Conservation (phyloP, 495 filamentous ascomycete genomes). For the Penicillium lagena region DNA sequence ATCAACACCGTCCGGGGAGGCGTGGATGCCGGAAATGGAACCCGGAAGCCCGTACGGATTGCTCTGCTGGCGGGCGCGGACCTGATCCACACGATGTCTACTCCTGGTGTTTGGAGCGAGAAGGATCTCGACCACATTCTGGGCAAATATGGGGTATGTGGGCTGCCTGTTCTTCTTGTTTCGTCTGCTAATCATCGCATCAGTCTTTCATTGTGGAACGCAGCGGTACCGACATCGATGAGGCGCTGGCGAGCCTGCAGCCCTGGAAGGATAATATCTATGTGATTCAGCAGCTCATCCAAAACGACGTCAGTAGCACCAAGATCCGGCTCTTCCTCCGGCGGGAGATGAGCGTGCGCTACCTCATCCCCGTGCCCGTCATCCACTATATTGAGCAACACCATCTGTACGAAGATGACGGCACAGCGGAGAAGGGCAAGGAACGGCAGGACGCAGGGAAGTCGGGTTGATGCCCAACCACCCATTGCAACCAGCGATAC, state of each 20-base stretch:
- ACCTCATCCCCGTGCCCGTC: slow-evolving; percentile 57
- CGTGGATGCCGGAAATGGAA: slow-evolving; percentile 58
- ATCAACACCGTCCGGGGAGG: slow-evolving; percentile 75
- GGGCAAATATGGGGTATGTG: slow-evolving; percentile 63
- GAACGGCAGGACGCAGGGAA: slow-evolving; percentile 13
- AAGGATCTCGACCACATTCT: slow-evolving; percentile 83
- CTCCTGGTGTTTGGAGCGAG: slow-evolving; percentile 69
- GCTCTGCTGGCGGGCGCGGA: slow-evolving; percentile 76
- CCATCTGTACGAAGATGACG: slow-evolving; percentile 65
- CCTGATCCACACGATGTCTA: slow-evolving; percentile 80
- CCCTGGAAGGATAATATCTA: slow-evolving; percentile 74
- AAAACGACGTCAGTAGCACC: slow-evolving; percentile 84
- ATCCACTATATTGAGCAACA: slow-evolving; percentile 76
- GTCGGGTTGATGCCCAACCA: slow-evolving; percentile 11
- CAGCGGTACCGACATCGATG: slow-evolving; percentile 81
- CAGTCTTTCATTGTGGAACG: slow-evolving; percentile 83
- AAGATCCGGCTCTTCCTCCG: slow-evolving; percentile 81
- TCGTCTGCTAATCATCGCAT: not conserved
- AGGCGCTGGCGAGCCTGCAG: slow-evolving; percentile 68
- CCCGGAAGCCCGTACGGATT: slow-evolving; percentile 56
- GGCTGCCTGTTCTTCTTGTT: not conserved
- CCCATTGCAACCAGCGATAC: no score
- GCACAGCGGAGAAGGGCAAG: slow-evolving; percentile 36
- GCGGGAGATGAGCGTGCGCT: slow-evolving; percentile 72
- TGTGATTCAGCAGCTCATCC: slow-evolving; percentile 81